Conservation (phyloP, 2,329 filamentous ascomycete genomes). For the Penicillium sp. region DNA sequence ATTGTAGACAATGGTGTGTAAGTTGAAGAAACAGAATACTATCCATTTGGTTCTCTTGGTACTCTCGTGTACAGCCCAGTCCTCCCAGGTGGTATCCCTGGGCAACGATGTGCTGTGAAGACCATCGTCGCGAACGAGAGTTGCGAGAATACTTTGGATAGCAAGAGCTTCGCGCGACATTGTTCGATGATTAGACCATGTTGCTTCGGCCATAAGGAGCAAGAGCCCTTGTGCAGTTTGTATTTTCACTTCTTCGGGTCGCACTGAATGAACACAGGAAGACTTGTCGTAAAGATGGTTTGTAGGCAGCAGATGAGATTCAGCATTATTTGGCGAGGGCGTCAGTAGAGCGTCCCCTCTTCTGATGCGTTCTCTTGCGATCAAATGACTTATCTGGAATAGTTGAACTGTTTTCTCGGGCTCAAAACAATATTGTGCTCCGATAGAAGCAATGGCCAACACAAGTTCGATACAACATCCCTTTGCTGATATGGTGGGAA, state of each 20-base stretch:
- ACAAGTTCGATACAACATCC: conserved; percentile 63
- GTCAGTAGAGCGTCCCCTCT: not conserved
- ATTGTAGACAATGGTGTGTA: conserved; percentile 20
- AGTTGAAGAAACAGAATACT: conserved; percentile 19
- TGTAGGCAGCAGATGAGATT: not conserved
- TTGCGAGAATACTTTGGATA: conserved; percentile 26
- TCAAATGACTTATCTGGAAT: not conserved
- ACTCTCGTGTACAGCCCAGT: conserved; percentile 15
- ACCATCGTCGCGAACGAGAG: conserved; percentile 24
- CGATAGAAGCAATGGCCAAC: conserved; percentile 63
- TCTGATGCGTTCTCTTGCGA: not conserved
- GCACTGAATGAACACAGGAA: not conserved
- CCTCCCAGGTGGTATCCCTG: conserved; percentile 11
- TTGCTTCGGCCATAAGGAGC: conserved; percentile 18
- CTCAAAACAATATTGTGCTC: conserved; percentile 48
- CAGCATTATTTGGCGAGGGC: not conserved
- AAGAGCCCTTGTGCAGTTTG: conserved; percentile 14
- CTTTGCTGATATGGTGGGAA: conserved; percentile 60
- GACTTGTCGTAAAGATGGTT: not conserved
- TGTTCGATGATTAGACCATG: conserved; percentile 25
- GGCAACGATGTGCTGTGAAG: conserved; percentile 15
- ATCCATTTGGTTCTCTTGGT: conserved; percentile 15
- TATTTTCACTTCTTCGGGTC: not conserved
- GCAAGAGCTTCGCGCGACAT: conserved; percentile 26
- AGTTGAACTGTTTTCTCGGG: conserved; percentile 9